A percentile compares a stretch with the other conserved stretches of the same genome.
phyloP scores from a whole-genome alignment of 2,329 filamentous ascomycete species.

The Aspergillus puulaauensis region DNA sequence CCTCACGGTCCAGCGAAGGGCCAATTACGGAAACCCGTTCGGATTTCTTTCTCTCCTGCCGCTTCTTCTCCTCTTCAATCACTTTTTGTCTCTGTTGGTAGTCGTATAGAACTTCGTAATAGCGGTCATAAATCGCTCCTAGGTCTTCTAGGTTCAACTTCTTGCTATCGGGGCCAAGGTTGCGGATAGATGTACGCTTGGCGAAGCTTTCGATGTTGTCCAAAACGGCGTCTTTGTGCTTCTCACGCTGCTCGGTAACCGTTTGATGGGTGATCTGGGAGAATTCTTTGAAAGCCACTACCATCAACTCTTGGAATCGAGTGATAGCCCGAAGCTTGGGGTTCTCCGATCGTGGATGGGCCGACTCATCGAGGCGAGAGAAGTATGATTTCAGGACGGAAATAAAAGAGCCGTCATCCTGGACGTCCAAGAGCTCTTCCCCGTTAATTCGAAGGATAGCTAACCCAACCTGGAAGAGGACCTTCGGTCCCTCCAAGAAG shows the following conservation, averaged over 20 bases:
- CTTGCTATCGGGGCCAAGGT: constrained; percentile 94
- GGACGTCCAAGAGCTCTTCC: constrained; percentile 87
- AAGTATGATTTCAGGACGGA: constrained; percentile 96
- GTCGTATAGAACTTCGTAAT: constrained; percentile 90
- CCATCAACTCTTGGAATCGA: constrained; percentile 96
- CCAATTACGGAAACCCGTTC: constrained; percentile 43
- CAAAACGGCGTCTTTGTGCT: constrained; percentile 91
- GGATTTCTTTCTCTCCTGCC: constrained; percentile 60
- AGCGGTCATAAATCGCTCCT: constrained; percentile 87
- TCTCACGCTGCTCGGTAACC: constrained; percentile 82
- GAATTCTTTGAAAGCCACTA: constrained; percentile 98
- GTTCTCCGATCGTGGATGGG: constrained; percentile 93
- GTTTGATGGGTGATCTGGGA: constrained; percentile 91
- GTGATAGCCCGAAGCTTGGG: constrained; percentile 92
- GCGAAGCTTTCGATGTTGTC: constrained; percentile 97
- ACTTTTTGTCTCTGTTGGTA: constrained; percentile 79
- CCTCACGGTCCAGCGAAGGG: constrained; percentile 63
- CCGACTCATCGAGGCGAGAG: constrained; percentile 86
- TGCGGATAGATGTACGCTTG: constrained; percentile 93
- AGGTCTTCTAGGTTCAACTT: constrained; percentile 81
- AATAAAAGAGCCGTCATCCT: constrained; percentile 95
- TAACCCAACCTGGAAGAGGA: constrained; percentile 92
- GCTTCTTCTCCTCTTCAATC: constrained; percentile 70
- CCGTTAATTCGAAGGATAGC: constrained; percentile 98
- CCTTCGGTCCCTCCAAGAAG: constrained; percentile 96